A percentile compares a stretch with the other conserved stretches of the same genome.
phyloP scores from a whole-genome alignment of 1,139 yeast species.

The Hyphopichia buzzinii region DNA sequence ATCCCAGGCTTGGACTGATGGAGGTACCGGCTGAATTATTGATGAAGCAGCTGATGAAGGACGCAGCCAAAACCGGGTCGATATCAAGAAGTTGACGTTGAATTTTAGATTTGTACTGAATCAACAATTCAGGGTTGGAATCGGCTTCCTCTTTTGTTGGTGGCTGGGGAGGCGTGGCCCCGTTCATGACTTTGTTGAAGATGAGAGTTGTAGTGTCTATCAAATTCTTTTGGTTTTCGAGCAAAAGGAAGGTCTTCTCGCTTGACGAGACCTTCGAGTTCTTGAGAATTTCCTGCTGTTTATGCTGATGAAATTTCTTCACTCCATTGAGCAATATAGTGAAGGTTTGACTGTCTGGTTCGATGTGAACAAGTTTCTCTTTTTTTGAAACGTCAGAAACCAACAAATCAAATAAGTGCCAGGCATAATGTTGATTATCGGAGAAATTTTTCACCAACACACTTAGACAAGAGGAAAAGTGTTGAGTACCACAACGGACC shows the following conservation, averaged over 20 bases:
- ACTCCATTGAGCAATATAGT: slow-evolving; percentile 42
- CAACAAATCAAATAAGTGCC: slow-evolving; percentile 38
- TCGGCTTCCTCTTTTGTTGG: slow-evolving; percentile 27
- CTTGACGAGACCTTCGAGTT: slow-evolving; percentile 15
- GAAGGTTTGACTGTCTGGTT: slow-evolving; percentile 38
- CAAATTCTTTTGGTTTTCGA: slow-evolving; percentile 28
- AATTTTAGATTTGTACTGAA: slow-evolving; percentile 16
- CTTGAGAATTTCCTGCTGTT: slow-evolving; percentile 15
- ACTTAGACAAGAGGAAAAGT: slow-evolving; percentile 40
- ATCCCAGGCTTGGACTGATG: slow-evolving; percentile 25
- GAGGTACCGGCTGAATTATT: slow-evolving; percentile 30
- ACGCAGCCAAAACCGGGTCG: slow-evolving; percentile 31
- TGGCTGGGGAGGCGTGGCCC: slow-evolving; percentile 35
- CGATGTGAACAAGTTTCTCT: slow-evolving; percentile 14
- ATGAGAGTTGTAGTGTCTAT: slow-evolving; percentile 28
- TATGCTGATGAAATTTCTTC: slow-evolving; percentile 19
- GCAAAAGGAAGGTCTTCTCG: slow-evolving; percentile 22
- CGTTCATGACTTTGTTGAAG: slow-evolving; percentile 23
- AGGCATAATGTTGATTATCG: slow-evolving; percentile 34
- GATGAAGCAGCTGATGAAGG: slow-evolving; percentile 30
- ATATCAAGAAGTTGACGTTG: slow-evolving; percentile 23
- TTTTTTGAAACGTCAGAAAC: slow-evolving; percentile 13
- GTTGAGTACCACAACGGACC: slow-evolving; percentile 20
- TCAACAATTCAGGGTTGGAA: slow-evolving; percentile 18
- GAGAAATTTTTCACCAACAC: slow-evolving; percentile 33